Conservation (phyloP, 257 asterid genomes). For the Solanum rostratum region DNA sequence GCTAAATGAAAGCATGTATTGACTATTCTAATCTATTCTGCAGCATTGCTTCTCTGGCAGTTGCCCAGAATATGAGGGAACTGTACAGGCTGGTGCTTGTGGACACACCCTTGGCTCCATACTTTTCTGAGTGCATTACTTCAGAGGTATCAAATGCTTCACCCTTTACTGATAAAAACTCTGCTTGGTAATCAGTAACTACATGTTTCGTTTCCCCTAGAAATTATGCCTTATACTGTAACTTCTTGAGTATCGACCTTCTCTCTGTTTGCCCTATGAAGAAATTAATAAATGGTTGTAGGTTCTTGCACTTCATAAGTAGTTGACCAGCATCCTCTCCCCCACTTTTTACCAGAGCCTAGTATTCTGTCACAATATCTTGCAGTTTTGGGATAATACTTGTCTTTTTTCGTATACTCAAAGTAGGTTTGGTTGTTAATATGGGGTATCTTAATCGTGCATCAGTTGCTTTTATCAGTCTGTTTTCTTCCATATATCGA, state of each 20-base stretch:
- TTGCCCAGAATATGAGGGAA: slow-evolving; percentile 95
- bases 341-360: neutral
- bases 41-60: slow-evolving; percentile 87
- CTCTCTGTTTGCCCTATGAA: neutral
- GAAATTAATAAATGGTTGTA: neutral
- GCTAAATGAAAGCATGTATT: neutral
- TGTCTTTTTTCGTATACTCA: neutral
- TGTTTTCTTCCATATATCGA: neutral
- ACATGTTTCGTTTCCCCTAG: neutral
- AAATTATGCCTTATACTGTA: neutral
- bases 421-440: neutral
- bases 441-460: neutral
- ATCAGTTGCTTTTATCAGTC: neutral
- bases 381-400: neutral
- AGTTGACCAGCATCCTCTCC: neutral
- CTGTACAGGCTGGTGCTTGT: slow-evolving; percentile 89
- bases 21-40: neutral
- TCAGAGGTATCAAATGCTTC: slow-evolving; percentile 53
- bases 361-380: neutral
- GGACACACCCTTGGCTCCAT: slow-evolving; percentile 93
- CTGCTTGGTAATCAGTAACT: neutral
- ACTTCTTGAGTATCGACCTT: neutral
- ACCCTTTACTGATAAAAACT: neutral
- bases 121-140: slow-evolving; percentile 88
- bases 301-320: neutral